phyloP scores from a whole-genome alignment of 2,329 filamentous ascomycete genomes.

The Phaeoacremonium minimum region DNA sequence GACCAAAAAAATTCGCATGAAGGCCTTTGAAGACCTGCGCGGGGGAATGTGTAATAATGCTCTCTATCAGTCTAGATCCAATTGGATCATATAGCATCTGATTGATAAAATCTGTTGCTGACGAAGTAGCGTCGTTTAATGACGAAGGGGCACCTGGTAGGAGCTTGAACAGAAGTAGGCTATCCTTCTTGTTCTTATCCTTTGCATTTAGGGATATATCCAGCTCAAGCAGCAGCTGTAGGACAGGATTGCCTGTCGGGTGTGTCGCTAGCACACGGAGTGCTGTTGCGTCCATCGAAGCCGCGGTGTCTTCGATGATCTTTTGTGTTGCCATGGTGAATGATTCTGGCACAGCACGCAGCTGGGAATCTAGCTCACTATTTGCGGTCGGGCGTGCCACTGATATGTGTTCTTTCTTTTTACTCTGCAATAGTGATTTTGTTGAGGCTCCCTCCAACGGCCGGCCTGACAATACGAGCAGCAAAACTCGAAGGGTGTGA shows the following conservation, averaged over 20 bases:
- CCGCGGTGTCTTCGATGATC: slow-evolving; percentile 73
- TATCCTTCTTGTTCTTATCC: slow-evolving; percentile 58
- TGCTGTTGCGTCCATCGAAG: slow-evolving; percentile 72
- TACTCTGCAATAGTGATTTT: slow-evolving; percentile 79
- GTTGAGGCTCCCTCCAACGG: slow-evolving; percentile 67
- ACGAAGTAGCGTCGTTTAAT: slow-evolving; percentile 67
- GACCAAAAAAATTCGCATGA: slow-evolving; percentile 74
- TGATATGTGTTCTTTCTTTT: slow-evolving; percentile 81
- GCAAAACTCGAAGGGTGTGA: slow-evolving; percentile 79
- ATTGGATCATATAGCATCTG: slow-evolving; percentile 85
- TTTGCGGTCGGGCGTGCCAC: slow-evolving; percentile 50
- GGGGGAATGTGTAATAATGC: slow-evolving; percentile 73
- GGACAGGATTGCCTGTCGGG: slow-evolving; percentile 83
- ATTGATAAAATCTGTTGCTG: slow-evolving; percentile 73
- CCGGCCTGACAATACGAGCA: slow-evolving; percentile 80
- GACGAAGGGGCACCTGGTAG: slow-evolving; percentile 71
- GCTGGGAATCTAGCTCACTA: slow-evolving; percentile 36
- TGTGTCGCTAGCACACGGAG: slow-evolving; percentile 82
- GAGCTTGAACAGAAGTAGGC: slow-evolving; percentile 60
- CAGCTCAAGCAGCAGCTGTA: slow-evolving; percentile 86
- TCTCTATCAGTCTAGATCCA: slow-evolving; percentile 86
- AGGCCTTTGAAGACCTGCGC: slow-evolving; percentile 89
- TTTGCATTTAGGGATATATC: slow-evolving; percentile 75
- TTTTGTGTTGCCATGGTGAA: slow-evolving; percentile 77
- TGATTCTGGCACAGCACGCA: slow-evolving; percentile 67